phyloP scores from a whole-genome alignment of 345 rosid species.

The Anacardium occidentale region DNA sequence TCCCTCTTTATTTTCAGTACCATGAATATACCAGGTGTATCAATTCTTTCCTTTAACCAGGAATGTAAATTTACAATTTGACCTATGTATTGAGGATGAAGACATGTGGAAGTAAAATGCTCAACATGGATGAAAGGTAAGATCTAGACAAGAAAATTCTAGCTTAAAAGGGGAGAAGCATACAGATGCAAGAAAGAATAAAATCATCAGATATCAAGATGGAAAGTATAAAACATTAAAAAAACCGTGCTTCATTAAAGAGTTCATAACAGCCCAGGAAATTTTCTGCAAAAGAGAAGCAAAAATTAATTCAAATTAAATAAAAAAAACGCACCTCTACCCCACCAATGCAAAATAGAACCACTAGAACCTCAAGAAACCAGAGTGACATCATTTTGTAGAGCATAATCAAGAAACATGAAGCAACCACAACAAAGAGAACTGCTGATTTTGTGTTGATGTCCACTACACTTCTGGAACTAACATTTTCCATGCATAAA shows the following conservation, averaged over 20 bases:
- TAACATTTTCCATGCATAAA: conserved; percentile 39
- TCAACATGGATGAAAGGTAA: no score
- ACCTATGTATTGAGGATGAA: not conserved
- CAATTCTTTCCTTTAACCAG: not conserved
- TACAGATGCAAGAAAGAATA: not conserved
- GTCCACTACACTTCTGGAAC: conserved; percentile 66
- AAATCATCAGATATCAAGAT: not conserved
- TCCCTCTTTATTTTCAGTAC: not conserved
- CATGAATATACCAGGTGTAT: not conserved
- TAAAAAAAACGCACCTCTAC: conserved; percentile 61
- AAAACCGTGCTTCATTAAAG: not conserved
- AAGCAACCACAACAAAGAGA: conserved; percentile 89
- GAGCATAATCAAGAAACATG: conserved; percentile 94
- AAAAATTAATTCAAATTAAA: not conserved
- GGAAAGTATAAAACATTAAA: not conserved
- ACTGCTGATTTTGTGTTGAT: conserved; percentile 72
- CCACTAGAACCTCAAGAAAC: conserved; percentile 91
- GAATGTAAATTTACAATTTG: not conserved
- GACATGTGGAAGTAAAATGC: not conserved
- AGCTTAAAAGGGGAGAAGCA: not conserved
- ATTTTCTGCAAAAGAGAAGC: not conserved
- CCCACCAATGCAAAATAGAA: conserved; percentile 93
- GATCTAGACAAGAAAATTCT: not conserved
- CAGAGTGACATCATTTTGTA: conserved; percentile 93
- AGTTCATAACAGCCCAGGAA: not conserved